Conservation (phyloP, 768 basidiomycete genomes). For the Daedaleopsis sinensis region DNA sequence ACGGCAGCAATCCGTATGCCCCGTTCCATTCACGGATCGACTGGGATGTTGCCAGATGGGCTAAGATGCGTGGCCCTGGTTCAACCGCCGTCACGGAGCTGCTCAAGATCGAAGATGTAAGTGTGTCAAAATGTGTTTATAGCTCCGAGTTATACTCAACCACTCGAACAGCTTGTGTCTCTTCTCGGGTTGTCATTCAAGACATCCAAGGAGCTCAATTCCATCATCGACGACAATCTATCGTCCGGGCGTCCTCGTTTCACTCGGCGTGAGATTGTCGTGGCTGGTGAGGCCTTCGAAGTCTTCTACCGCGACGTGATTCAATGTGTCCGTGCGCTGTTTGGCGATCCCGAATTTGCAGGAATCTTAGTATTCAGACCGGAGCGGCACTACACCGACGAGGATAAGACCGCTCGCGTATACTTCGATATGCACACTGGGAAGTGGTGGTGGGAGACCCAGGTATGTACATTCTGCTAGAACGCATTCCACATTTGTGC, state of each 20-base stretch:
- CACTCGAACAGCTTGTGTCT: too few relatives aligned
- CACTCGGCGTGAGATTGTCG: slow-evolving; percentile 25
- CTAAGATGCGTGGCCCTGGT: slow-evolving; percentile 38
- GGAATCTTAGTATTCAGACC: slow-evolving; percentile 36
- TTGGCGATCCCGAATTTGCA: slow-evolving; percentile 37
- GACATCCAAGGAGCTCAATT: slow-evolving; percentile 35
- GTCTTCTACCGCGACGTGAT: slow-evolving; percentile 39
- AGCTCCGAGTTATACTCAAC: too few relatives aligned
- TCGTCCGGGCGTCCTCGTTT: slow-evolving; percentile 32
- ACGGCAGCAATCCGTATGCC: slow-evolving; percentile 19
- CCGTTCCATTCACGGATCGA: slow-evolving; percentile 40
- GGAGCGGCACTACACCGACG: slow-evolving; percentile 41
- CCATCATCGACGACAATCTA: slow-evolving; percentile 34
- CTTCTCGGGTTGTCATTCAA: slow-evolving; percentile 37
- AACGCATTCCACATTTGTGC: too few relatives aligned
- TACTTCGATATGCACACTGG: slow-evolving; percentile 50
- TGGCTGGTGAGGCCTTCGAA: slow-evolving; percentile 36
- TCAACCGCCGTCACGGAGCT: slow-evolving; percentile 43
- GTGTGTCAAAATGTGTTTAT: too few relatives aligned
- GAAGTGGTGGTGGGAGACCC: slow-evolving; percentile 54
- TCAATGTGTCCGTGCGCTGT: slow-evolving; percentile 39
- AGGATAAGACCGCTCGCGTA: slow-evolving; percentile 25
- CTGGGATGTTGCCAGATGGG: slow-evolving; percentile 46
- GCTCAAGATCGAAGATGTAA: slow-evolving; percentile 41
- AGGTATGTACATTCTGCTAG: slow-evolving; percentile 38